These are phyloP conservation scores for Colletotrichum tabaci DNA, from an alignment of 2,329 filamentous ascomycete genomes.

Conservation along the genomic window DNA sequence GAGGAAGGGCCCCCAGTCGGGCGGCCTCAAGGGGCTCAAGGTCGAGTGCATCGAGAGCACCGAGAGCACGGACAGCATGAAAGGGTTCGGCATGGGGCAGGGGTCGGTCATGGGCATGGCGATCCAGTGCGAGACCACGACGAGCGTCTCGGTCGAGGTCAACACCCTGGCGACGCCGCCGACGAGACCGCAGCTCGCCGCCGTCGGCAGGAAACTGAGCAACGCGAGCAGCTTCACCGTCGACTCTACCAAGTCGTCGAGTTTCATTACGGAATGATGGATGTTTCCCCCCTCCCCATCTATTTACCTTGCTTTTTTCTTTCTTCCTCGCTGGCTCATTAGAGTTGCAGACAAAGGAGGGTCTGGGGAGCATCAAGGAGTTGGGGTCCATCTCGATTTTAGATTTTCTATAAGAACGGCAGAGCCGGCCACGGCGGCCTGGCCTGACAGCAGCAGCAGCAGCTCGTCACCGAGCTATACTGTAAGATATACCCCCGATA, in stretches of 20 bases:
- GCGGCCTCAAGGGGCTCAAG: slow-evolving; percentile 13
- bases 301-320: no score
- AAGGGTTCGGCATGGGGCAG: slow-evolving; percentile 48
- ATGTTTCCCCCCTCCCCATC: no score
- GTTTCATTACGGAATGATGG: not conserved
- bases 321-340: not conserved
- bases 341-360: not conserved
- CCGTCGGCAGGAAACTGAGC: slow-evolving; percentile 23
- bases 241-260: not conserved
- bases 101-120: slow-evolving; percentile 49
- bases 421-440: not conserved
- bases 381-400: not conserved
- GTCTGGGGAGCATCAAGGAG: not conserved
- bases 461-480: slow-evolving; percentile 4
- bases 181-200: slow-evolving; percentile 9
- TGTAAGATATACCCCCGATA: slow-evolving; percentile 13
- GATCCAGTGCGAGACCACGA: slow-evolving; percentile 62
- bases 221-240: slow-evolving; percentile 13
- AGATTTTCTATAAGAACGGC: not conserved
- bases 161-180: not conserved
- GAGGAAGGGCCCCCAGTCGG: slow-evolving; percentile 7
- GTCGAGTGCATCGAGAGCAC: slow-evolving; percentile 48
- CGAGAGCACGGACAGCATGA: slow-evolving; percentile 47
- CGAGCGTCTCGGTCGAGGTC: slow-evolving; percentile 58
- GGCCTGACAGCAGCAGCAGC: not conserved